Evolutionary conservation across 495 filamentous ascomycete genomes (phyloP).

Genomic region (Parmelia sp.): DNA sequence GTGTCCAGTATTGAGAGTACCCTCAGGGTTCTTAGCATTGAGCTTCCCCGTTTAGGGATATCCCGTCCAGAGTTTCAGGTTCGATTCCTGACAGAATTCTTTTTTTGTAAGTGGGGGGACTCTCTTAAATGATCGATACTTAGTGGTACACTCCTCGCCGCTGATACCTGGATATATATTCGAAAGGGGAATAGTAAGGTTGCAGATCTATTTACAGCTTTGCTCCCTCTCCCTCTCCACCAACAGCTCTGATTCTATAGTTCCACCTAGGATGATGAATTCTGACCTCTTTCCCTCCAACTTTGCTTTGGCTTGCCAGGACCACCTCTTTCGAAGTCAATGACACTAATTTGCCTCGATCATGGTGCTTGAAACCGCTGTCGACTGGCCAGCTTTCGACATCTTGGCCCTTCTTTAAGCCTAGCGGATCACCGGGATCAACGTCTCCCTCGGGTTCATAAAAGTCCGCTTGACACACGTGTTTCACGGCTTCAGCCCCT

Average conservation of each 20-base stretch:
- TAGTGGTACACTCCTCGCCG: no score
- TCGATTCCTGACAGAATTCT: no score
- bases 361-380: slow-evolving; percentile 47
- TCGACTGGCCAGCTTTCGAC: slow-evolving; percentile 53
- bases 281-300: slow-evolving; percentile 36
- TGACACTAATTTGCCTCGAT: slow-evolving; percentile 45
- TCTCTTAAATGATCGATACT: no score
- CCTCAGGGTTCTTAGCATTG: no score
- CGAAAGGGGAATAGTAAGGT: no score
- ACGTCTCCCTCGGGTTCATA: slow-evolving; percentile 33
- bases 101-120: no score
- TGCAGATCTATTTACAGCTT: slow-evolving; percentile 15
- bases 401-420: slow-evolving; percentile 40
- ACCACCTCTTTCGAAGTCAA: slow-evolving; percentile 46
- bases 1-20: no score
- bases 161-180: no score
- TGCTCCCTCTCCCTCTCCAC: slow-evolving; percentile 20
- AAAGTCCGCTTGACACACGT: slow-evolving; percentile 34
- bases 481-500: slow-evolving; percentile 42
- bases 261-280: slow-evolving; percentile 52
- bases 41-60: no score
- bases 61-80: no score
- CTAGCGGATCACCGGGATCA: slow-evolving; percentile 37
- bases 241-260: slow-evolving; percentile 41
- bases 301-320: slow-evolving; percentile 38